Conservation (phyloP, 2,329 filamentous ascomycete genomes). For the Cucurbitaria berberidis region DNA sequence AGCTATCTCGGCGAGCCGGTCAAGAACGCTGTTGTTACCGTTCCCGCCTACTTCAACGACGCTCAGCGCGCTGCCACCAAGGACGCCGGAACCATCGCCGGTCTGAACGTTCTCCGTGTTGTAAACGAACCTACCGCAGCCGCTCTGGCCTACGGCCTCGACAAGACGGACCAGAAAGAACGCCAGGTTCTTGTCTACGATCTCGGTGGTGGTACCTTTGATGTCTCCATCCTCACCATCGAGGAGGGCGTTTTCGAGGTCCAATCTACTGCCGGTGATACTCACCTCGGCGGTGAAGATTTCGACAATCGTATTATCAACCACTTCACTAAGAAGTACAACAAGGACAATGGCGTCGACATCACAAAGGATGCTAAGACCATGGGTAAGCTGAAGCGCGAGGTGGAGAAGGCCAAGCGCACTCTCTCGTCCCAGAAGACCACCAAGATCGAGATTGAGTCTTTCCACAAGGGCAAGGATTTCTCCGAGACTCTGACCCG, state of each 20-base stretch:
- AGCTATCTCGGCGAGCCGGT: constrained; percentile 81
- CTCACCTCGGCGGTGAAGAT: constrained; percentile 97
- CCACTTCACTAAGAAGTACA: constrained; percentile 95
- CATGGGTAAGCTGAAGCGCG: constrained; percentile 99
- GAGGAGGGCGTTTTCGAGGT: constrained; percentile 95
- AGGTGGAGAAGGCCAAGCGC: constrained; percentile 99
- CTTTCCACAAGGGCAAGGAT: constrained; percentile 95
- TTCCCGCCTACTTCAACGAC: constrained; percentile 98
- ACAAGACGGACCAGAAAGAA: constrained; percentile 49
- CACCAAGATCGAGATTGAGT: constrained; percentile 93
- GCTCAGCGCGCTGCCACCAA: constrained; percentile 97
- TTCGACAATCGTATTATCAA: constrained; percentile 98
- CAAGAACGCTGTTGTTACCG: constrained; percentile 88
- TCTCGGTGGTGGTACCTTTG: constrained; percentile 53
- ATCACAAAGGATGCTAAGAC: constrained; percentile 94
- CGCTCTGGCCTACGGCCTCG: constrained; percentile 89
- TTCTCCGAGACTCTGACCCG: constrained; percentile 98
- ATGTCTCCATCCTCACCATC: constrained; percentile 75
- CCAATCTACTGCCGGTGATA: constrained; percentile 92
- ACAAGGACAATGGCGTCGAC: constrained; percentile 96
- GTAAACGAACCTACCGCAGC: constrained; percentile 97
- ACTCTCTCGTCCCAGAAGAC: constrained; percentile 92
- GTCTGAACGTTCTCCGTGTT: constrained; percentile 92
- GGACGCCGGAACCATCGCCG: constrained; percentile 90
- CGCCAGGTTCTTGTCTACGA: constrained; percentile 52